These are phyloP conservation scores for Allantophomopsis lycopodina DNA, from an alignment of 2,329 filamentous ascomycete genomes.

Conservation along the genomic window DNA sequence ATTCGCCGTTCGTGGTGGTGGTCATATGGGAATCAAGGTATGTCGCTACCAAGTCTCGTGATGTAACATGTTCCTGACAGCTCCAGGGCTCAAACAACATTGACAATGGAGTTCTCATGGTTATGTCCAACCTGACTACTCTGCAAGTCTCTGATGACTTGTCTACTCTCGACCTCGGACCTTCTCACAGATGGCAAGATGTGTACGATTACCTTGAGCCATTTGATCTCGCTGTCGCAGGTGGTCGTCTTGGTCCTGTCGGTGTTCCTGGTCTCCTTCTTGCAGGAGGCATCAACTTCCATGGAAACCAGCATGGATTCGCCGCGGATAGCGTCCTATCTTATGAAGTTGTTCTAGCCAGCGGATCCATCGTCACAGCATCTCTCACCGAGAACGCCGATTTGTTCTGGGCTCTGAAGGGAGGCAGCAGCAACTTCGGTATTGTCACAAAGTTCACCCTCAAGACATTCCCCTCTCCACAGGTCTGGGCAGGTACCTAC, in stretches of 20 bases:
- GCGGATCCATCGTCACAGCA: constrained; percentile 6
- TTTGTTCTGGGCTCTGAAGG: constrained; percentile 11
- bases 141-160: constrained; percentile 14
- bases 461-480: background rate
- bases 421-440: constrained; percentile 11
- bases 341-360: constrained; percentile 8
- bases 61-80: too few species aligned
- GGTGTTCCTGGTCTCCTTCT: constrained; percentile 4
- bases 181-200: constrained; percentile 15
- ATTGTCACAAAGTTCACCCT: constrained; percentile 5
- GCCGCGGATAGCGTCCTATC: constrained; percentile 11
- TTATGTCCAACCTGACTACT: constrained; percentile 20
- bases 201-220: constrained; percentile 2
- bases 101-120: constrained; percentile 32
- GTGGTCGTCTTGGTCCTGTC: constrained; percentile 3
- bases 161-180: constrained; percentile 18
- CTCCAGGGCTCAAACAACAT: constrained; percentile 34
- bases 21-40: constrained; percentile 8
- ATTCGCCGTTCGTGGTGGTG: constrained; percentile 4
- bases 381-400: constrained; percentile 6
- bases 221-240: constrained; percentile 2
- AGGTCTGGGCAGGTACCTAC: constrained; percentile 9
- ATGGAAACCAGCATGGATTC: constrained; percentile 4
- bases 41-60: too few species aligned
- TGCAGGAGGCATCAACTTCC: constrained; percentile 3